Conservation (phyloP, 2,329 filamentous ascomycete genomes). For the Myriosclerotinia scirpicola region DNA sequence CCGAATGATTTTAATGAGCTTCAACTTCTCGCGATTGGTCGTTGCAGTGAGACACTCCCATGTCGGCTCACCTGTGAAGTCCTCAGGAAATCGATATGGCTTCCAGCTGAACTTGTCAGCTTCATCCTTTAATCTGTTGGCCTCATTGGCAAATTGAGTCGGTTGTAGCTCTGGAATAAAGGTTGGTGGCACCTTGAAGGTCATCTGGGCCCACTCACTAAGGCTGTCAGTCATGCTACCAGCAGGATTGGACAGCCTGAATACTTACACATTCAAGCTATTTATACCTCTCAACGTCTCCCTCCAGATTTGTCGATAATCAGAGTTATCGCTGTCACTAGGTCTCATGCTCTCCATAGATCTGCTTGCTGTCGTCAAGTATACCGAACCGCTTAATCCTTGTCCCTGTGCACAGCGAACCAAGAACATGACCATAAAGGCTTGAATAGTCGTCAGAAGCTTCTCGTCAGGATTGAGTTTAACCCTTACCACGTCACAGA, state of each 20-base stretch:
- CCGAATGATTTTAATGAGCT: constrained; percentile 36
- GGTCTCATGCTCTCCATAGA: constrained; percentile 28
- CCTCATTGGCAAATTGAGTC: constrained; percentile 17
- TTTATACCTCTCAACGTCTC: constrained; percentile 40
- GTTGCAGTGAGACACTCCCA: constrained; percentile 36
- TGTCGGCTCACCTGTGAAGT: constrained; percentile 25
- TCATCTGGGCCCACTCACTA: constrained; percentile 42
- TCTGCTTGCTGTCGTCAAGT: constrained; percentile 36
- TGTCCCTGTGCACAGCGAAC: constrained; percentile 36
- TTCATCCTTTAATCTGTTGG: constrained; percentile 21
- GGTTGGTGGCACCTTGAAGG: constrained; percentile 35
- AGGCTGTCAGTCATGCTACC: constrained; percentile 30
- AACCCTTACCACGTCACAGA: constrained; percentile 34
- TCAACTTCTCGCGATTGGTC: constrained; percentile 39
- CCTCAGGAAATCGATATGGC: constrained; percentile 33
- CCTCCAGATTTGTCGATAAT: constrained; percentile 34
- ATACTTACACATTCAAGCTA: constrained; percentile 41
- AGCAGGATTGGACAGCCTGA: background rate
- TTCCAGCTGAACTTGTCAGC: constrained; percentile 35
- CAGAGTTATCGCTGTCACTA: constrained; percentile 30
- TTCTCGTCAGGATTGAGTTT: constrained; percentile 33
- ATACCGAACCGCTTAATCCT: constrained; percentile 36
- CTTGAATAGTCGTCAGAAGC: constrained; percentile 37
- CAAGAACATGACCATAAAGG: constrained; percentile 40
- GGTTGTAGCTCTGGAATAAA: constrained; percentile 20